These are phyloP conservation scores for Thozetella sp. DNA, from an alignment of 495 filamentous ascomycete genomes.

Conservation along the genomic window DNA sequence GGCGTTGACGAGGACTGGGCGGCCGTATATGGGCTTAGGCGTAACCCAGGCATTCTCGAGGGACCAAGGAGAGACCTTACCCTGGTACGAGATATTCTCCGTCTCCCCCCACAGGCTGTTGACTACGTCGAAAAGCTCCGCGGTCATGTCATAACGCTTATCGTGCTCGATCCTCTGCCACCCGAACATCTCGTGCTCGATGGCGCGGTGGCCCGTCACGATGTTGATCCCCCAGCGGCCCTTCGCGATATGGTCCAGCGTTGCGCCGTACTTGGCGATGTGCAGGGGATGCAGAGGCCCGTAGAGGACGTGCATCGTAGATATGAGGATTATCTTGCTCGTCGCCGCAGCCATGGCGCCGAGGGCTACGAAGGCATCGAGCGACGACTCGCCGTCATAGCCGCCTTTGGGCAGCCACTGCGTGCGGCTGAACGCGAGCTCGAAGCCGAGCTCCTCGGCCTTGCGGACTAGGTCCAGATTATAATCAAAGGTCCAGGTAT, in stretches of 20 bases:
- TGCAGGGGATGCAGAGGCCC: not conserved
- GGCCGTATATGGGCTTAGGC: not conserved
- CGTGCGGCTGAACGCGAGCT: slow-evolving; percentile 2
- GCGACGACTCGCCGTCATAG: slow-evolving; percentile 1
- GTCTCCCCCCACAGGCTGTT: slow-evolving; percentile 2
- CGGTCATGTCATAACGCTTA: not conserved
- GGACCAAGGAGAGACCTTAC: not conserved
- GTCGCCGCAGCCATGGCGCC: not conserved
- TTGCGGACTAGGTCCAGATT: not conserved
- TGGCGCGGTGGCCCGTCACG: not conserved
- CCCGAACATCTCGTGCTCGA: not conserved
- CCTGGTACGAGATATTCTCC: not conserved
- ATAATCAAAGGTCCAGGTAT: slow-evolving; percentile 1
- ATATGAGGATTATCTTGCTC: not conserved
- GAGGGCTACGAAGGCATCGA: not conserved
- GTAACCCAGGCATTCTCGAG: not conserved
- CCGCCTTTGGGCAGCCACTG: slow-evolving; percentile 1
- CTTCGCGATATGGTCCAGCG: not conserved
- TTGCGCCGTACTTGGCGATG: not conserved
- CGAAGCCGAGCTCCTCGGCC: not conserved
- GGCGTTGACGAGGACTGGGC: not conserved
- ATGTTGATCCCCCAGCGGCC: slow-evolving; percentile 1
- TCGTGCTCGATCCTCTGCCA: slow-evolving; percentile 2
- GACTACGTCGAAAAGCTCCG: not conserved
- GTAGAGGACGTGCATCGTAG: not conserved